phyloP scores from a whole-genome alignment of 805 yeast genomes.

The Lachancea sp. region DNA sequence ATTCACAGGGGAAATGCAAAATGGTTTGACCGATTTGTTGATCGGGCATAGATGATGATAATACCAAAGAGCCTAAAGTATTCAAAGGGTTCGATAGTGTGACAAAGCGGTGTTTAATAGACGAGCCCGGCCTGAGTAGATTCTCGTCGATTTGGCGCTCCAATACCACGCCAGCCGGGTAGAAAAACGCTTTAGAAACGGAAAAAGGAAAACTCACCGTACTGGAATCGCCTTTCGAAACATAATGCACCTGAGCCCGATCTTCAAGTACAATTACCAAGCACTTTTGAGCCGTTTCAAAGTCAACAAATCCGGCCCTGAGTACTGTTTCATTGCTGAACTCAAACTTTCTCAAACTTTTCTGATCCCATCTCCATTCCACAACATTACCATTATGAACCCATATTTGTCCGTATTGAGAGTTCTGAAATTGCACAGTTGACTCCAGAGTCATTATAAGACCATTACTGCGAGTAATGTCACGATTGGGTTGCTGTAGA shows the following conservation, averaged over 20 bases:
- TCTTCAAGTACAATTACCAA: slow-evolving; percentile 58
- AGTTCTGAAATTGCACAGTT: slow-evolving; percentile 2
- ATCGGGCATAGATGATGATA: slow-evolving; percentile 1
- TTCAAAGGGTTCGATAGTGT: slow-evolving; percentile 69
- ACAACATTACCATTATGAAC: slow-evolving; percentile 33
- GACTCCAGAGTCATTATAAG: neutral
- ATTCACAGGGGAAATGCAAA: slow-evolving; percentile 22
- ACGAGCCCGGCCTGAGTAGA: no score
- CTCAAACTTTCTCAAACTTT: slow-evolving; percentile 34
- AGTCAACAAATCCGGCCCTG: slow-evolving; percentile 55
- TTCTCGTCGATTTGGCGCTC: slow-evolving; percentile 38
- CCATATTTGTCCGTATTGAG: slow-evolving; percentile 22
- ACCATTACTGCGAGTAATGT: neutral
- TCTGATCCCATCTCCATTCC: slow-evolving; percentile 33
- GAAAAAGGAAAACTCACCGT: slow-evolving; percentile 65
- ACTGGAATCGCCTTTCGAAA: slow-evolving; percentile 51
- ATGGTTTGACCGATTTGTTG: slow-evolving; percentile 7
- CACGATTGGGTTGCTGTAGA: no score
- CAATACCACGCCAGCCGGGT: slow-evolving; percentile 60
- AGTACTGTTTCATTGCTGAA: slow-evolving; percentile 41
- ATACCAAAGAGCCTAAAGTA: slow-evolving; percentile 60
- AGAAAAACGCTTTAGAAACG: slow-evolving; percentile 54
- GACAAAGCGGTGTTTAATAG: slow-evolving; percentile 38
- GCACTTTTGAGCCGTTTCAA: slow-evolving; percentile 34
- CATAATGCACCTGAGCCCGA: slow-evolving; percentile 52